phyloP scores from a whole-genome alignment of 1,284 basidiomycete species.

The Schizophyllum commune region DNA sequence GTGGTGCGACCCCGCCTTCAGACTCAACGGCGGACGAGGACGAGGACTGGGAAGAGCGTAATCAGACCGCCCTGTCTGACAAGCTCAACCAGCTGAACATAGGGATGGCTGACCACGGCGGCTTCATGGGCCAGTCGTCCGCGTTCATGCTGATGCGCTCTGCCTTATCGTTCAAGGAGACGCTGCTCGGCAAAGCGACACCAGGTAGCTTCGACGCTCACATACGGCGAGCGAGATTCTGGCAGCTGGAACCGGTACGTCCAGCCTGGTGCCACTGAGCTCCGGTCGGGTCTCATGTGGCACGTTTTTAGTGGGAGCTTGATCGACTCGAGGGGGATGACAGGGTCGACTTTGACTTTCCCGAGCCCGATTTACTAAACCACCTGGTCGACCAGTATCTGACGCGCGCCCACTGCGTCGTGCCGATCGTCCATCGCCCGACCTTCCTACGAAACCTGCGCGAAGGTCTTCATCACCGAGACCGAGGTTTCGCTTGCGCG shows the following conservation, averaged over 20 bases:
- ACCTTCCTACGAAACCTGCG: constrained; percentile 46
- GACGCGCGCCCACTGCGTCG: constrained; percentile 36
- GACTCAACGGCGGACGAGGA: background rate
- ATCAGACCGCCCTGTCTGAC: background rate
- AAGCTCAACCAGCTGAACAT: constrained; percentile 27
- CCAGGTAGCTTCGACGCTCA: constrained; percentile 8
- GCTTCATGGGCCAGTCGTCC: constrained; percentile 57
- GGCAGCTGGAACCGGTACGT: constrained; percentile 28
- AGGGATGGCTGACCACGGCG: constrained; percentile 24
- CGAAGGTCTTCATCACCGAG: constrained; percentile 38
- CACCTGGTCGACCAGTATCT: constrained; percentile 56
- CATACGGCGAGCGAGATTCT: constrained; percentile 25
- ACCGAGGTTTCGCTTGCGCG: constrained; percentile 46
- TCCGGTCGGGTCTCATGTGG: constrained; percentile 3
- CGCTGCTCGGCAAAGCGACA: constrained; percentile 23
- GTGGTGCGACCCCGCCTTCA: background rate
- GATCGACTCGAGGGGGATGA: constrained; percentile 16
- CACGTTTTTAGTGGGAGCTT: constrained; percentile 23
- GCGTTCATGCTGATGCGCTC: constrained; percentile 43
- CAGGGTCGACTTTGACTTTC: constrained; percentile 24
- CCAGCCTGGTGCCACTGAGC: background rate
- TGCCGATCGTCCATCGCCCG: constrained; percentile 55
- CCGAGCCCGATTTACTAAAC: constrained; percentile 37
- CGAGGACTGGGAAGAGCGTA: background rate
- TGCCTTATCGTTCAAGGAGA: constrained; percentile 42